These are phyloP conservation scores for Fusarium domesticum DNA, from an alignment of 2,329 filamentous ascomycete genomes.

Conservation along the genomic window DNA sequence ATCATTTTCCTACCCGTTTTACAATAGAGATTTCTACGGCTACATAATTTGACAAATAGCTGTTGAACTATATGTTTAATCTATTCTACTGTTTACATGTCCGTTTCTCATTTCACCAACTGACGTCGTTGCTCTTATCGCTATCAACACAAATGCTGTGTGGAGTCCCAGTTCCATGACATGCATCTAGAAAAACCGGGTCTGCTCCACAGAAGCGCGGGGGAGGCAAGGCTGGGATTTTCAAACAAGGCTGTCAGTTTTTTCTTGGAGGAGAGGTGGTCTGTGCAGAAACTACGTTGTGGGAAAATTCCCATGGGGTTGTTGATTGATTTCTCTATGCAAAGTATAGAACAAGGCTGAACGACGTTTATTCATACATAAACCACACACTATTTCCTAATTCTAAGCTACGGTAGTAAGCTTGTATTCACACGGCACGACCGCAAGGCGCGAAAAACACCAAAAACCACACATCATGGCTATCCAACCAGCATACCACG, in stretches of 20 bases:
- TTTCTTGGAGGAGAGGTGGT: background rate
- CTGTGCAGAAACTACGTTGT: background rate
- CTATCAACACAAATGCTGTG: slow-evolving; percentile 12
- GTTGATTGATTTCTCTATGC: background rate
- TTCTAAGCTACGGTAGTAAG: no score
- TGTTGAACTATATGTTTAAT: no score
- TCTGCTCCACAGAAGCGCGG: no score
- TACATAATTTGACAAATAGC: no score
- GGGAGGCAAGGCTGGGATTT: slow-evolving; percentile 11
- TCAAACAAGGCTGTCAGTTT: background rate
- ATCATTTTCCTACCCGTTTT: no score
- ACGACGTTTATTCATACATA: background rate
- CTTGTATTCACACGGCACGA: slow-evolving; percentile 1
- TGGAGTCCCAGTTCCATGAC: slow-evolving; percentile 3
- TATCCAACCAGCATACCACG: slow-evolving; percentile 53
- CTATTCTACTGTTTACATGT: background rate
- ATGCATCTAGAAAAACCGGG: slow-evolving; percentile 11
- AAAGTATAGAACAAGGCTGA: background rate
- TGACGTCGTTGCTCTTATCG: slow-evolving; percentile 18
- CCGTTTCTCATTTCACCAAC: background rate
- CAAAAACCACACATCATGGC: slow-evolving; percentile 24
- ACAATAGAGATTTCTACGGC: no score
- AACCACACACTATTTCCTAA: background rate
- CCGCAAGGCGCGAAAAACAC: slow-evolving; percentile 3
- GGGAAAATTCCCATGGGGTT: background rate